Evolutionary conservation across 1,139 yeast genomes (phyloP).

Genomic region (Geotrichum fermentans): DNA sequence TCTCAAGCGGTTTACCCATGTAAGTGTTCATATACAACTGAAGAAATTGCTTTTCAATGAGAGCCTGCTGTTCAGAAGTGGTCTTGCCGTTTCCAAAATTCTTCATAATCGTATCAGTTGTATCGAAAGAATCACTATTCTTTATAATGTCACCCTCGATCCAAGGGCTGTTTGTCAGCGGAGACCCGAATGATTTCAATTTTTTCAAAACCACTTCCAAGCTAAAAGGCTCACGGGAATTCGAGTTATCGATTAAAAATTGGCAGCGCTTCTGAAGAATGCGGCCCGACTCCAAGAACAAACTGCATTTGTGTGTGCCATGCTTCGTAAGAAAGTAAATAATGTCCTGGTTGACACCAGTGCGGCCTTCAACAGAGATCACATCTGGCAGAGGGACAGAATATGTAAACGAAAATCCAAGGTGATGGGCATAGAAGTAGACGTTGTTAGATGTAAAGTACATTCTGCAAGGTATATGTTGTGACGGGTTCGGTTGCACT

Average conservation of each 20-base stretch:
- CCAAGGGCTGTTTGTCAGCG: conserved; percentile 7
- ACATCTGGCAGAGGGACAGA: conserved; percentile 49
- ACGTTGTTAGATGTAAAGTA: conserved; percentile 60
- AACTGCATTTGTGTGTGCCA: conserved; percentile 46
- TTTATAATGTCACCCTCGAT: not conserved
- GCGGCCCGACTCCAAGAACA: conserved; percentile 62
- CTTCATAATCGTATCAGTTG: not conserved
- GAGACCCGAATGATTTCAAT: conserved; percentile 28
- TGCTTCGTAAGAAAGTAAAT: conserved; percentile 53
- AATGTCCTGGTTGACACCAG: conserved; percentile 51
- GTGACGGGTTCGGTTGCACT: conserved; percentile 66
- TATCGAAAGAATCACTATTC: not conserved
- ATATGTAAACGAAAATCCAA: conserved; percentile 69
- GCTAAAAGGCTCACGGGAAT: conserved; percentile 44
- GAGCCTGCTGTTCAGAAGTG: not conserved
- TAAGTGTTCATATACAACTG: conserved; percentile 11
- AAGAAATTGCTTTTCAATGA: conserved; percentile 4
- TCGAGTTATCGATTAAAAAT: conserved; percentile 50
- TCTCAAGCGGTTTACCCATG: not conserved
- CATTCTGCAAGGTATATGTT: conserved; percentile 66
- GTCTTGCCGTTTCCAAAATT: not conserved
- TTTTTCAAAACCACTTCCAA: conserved; percentile 30
- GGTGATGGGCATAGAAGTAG: conserved; percentile 65
- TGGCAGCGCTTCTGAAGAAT: conserved; percentile 50
- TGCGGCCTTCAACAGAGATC: conserved; percentile 53